phyloP scores from a whole-genome alignment of 352 stramenopile genomes.

The Sclerospora graminicola region DNA sequence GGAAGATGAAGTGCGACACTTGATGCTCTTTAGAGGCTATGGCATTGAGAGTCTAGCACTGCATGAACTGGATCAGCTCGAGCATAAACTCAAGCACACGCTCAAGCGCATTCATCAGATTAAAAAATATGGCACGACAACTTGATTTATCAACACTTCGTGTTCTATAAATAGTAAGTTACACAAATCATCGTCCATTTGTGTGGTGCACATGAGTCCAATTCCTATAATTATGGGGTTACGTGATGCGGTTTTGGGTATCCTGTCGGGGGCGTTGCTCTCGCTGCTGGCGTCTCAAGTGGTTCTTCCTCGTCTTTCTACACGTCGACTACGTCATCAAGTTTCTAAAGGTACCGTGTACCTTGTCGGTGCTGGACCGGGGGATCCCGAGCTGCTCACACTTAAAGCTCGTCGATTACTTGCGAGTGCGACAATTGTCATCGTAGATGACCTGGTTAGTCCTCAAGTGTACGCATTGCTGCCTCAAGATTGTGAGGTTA shows the following conservation, averaged over 20 bases:
- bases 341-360: conserved; percentile 37
- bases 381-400: conserved; percentile 49
- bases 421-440: conserved; percentile 47
- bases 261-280: conserved; percentile 31
- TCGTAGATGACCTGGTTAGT: conserved; percentile 61
- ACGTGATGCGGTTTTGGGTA: conserved; percentile 36
- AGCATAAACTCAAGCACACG: conserved; percentile 42
- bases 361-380: conserved; percentile 48
- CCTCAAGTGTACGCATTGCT: conserved; percentile 44
- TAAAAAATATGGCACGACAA: conserved; percentile 15
- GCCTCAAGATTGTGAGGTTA: too few species aligned
- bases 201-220: neutral
- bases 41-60: conserved; percentile 43
- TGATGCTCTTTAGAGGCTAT: conserved; percentile 73
- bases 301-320: conserved; percentile 17
- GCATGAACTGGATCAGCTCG: conserved; percentile 41
- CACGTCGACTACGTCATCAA: conserved; percentile 17
- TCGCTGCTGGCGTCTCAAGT: conserved; percentile 23
- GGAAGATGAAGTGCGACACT: conserved; percentile 53
- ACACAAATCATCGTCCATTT: neutral
- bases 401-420: conserved; percentile 34
- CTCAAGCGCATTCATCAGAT: conserved; percentile 42
- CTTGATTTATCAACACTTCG: too few species aligned
- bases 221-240: neutral
- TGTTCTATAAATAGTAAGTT: neutral